Evolutionary conservation across 768 basidiomycete species (phyloP).

Genomic region (Suillus occidentalis): DNA sequence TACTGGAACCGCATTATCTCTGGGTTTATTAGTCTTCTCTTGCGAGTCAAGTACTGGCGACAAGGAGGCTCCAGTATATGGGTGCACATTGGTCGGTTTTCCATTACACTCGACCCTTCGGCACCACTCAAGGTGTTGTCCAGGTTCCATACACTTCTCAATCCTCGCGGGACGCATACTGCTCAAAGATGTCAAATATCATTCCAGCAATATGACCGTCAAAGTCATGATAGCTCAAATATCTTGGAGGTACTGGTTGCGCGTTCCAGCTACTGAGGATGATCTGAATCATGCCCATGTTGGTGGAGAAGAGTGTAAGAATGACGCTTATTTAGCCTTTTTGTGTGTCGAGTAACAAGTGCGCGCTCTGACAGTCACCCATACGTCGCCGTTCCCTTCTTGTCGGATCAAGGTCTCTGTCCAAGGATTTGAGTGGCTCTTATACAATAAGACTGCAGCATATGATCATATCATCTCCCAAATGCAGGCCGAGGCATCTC

Average conservation of each 20-base stretch:
- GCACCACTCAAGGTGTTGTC: constrained; percentile 6
- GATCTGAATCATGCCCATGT: constrained; percentile 52
- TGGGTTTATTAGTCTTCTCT: constrained; percentile 56
- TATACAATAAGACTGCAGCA: constrained; percentile 88
- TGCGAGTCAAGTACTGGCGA: constrained; percentile 81
- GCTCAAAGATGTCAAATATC: constrained; percentile 84
- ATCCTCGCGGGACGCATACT: constrained; percentile 84
- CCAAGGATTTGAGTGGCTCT: constrained; percentile 89
- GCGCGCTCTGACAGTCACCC: constrained; percentile 31
- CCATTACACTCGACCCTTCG: constrained; percentile 2
- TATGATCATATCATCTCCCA: constrained; percentile 85
- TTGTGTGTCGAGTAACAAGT: constrained; percentile 4
- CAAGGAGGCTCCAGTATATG: constrained; percentile 74
- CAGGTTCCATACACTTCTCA: constrained; percentile 92
- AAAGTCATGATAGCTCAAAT: constrained; percentile 81
- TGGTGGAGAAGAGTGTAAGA: constrained; percentile 56
- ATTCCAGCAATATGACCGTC: constrained; percentile 90
- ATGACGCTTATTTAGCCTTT: constrained; percentile 3
- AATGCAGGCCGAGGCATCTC: constrained; percentile 46
- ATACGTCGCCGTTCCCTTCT: constrained; percentile 42
- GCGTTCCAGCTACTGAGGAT: constrained; percentile 72
- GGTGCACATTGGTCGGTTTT: constrained; percentile 71
- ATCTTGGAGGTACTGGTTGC: constrained; percentile 94
- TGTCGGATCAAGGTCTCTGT: constrained; percentile 81
- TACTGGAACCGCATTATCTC: constrained; percentile 89